phyloP scores from a whole-genome alignment of 805 yeast species.

The Nakazawaea sp. region DNA sequence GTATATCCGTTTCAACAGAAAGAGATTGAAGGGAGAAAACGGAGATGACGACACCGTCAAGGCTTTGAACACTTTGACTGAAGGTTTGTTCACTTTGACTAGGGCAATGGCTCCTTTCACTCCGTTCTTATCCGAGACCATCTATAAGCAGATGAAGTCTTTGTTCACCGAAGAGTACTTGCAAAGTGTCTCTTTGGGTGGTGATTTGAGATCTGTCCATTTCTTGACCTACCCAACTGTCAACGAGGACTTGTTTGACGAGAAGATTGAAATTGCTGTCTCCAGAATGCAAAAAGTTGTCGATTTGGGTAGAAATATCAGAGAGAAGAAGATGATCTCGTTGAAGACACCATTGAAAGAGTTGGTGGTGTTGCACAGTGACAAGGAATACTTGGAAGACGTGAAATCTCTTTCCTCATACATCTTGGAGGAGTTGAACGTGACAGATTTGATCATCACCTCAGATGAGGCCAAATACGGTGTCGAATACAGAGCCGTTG shows the following conservation, averaged over 20 bases:
- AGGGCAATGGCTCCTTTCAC: slow-evolving; percentile 99
- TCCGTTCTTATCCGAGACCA: slow-evolving; percentile 88
- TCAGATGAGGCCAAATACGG: slow-evolving; percentile 87
- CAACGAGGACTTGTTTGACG: slow-evolving; percentile 74
- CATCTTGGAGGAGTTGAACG: slow-evolving; percentile 86
- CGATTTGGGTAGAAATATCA: slow-evolving; percentile 91
- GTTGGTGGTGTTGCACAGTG: slow-evolving; percentile 80
- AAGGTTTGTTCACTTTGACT: slow-evolving; percentile 79
- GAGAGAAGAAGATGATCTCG: slow-evolving; percentile 92
- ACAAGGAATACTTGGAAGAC: slow-evolving; percentile 66
- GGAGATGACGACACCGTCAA: slow-evolving; percentile 78
- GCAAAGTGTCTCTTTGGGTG: slow-evolving; percentile 26
- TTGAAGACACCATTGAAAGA: slow-evolving; percentile 91
- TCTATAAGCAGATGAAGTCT: slow-evolving; percentile 68
- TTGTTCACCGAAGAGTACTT: slow-evolving; percentile 57
- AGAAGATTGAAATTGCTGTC: slow-evolving; percentile 79
- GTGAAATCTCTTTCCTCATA: slow-evolving; percentile 71
- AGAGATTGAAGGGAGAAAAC: slow-evolving; percentile 93
- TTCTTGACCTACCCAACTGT: slow-evolving; percentile 87
- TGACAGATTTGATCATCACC: slow-evolving; percentile 81
- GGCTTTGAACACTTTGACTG: slow-evolving; percentile 88
- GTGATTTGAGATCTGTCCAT: slow-evolving; percentile 82
- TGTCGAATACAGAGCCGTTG: slow-evolving; percentile 89
- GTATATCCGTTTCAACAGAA: slow-evolving; percentile 97
- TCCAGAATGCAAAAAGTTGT: slow-evolving; percentile 95